Base-by-base conservation (phyloP, 106 monocot species). In the Dendrobium nobile region DNA sequence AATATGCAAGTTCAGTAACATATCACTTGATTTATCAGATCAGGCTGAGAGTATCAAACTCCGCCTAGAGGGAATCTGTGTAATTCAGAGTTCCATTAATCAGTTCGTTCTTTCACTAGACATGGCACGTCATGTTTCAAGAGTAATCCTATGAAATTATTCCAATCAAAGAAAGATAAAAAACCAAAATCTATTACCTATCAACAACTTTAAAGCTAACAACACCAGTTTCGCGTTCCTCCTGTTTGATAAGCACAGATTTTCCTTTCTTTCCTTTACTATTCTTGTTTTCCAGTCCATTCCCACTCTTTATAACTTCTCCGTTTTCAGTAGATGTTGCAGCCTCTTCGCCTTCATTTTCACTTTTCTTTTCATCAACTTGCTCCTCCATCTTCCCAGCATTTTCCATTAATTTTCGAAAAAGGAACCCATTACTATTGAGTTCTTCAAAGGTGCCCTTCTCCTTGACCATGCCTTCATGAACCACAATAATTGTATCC, bases 361-460 rank as follows among this genome's bases (percentile, higher is more conserved):
- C 90, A 82, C 43, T 82, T 65, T 75, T 75, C 41, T 85, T 82
- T 61, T 91, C 89, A 54, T 95, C 95, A 58, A 82, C 40, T 59
- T 90, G 90, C 51, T 99, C 99, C 83, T 99, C 95, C 91, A 95
- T 90, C 86, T 93, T 99, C 48, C 99, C 99, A 80, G 99, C 99
- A 99, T 93, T 99, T 87, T 99, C 99, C 99, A 99, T 99, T 67
- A 99, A 84, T 40, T 99, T 95, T 81, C 93, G 91, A 78, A 99
- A 99, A 33, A 95, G 81, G 3, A 82, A 65, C 33, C 99, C 99
- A 83, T 79, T 84, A 33, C 33, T 79, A 82, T 65, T 95, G 68
- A 99, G 88, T 82, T 95, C 89, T 78, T 99, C 99, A 87, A 87
- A 99, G 6, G 99, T 99, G 54, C 99, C 99, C 85, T 90, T 88